These are phyloP conservation scores for Suillus sp. DNA, from an alignment of 768 basidiomycete genomes.

Conservation along the genomic window DNA sequence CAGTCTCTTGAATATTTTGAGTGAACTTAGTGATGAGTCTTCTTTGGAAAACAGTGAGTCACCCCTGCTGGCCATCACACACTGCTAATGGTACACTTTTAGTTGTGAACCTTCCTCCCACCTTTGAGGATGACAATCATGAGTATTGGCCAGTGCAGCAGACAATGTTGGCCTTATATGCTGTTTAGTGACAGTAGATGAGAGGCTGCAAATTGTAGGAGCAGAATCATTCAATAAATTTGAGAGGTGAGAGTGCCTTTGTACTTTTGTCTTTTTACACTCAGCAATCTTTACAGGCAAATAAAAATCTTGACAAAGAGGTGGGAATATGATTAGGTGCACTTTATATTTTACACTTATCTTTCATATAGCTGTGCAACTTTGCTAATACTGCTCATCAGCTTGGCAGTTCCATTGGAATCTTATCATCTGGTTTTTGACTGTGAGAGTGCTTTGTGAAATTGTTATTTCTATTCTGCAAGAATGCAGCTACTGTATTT, in stretches of 20 bases:
- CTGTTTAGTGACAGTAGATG: slow-evolving; percentile 47
- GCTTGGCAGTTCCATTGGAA: too few relatives aligned
- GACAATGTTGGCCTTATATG: slow-evolving; percentile 10
- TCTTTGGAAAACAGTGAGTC: slow-evolving; percentile 38
- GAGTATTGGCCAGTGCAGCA: slow-evolving; percentile 27
- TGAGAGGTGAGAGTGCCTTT: slow-evolving; percentile 40
- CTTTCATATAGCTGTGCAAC: slow-evolving; percentile 43
- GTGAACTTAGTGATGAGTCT: slow-evolving; percentile 45
- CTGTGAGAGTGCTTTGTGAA: slow-evolving; percentile 54
- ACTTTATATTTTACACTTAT: slow-evolving; percentile 17
- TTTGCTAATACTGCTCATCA: slow-evolving; percentile 64
- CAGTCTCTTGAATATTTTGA: slow-evolving; percentile 47
- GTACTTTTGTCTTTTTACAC: slow-evolving; percentile 11
- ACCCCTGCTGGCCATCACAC: background rate
- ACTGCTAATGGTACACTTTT: slow-evolving; percentile 15
- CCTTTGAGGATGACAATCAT: slow-evolving; percentile 49
- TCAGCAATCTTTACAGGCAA: slow-evolving; percentile 34
- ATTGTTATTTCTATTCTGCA: slow-evolving; percentile 51
- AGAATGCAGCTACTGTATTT: slow-evolving; percentile 57
- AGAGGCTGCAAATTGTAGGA: slow-evolving; percentile 51
- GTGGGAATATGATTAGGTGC: slow-evolving; percentile 22
- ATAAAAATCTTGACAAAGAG: slow-evolving; percentile 53
- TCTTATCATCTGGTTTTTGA: slow-evolving; percentile 54
- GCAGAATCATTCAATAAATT: slow-evolving; percentile 51
- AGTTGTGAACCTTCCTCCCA: slow-evolving; percentile 36